Conservation (phyloP, 768 basidiomycete genomes). For the Imleria badia region DNA sequence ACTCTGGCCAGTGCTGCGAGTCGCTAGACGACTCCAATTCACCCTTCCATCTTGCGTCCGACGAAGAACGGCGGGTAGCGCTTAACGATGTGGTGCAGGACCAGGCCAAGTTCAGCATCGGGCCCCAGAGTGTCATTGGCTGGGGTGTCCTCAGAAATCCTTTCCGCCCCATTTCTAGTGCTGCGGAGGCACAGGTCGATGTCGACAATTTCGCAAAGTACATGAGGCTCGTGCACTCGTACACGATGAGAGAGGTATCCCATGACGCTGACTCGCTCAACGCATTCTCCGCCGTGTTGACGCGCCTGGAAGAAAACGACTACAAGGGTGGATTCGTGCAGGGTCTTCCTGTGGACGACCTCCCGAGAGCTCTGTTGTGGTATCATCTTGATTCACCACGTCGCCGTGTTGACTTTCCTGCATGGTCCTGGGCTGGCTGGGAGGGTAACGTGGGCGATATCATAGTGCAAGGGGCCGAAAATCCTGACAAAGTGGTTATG, state of each 20-base stretch:
- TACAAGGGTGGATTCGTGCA: conserved; percentile 15
- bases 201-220: neutral
- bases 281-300: conserved; percentile 15
- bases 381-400: neutral
- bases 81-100: neutral
- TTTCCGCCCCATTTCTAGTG: conserved; percentile 2
- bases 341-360: conserved; percentile 10
- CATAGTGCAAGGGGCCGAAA: neutral
- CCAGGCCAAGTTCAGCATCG: neutral
- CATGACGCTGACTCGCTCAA: conserved; percentile 12
- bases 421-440: conserved; percentile 19
- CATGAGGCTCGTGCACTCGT: conserved; percentile 2
- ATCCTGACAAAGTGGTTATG: neutral
- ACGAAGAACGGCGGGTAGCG: neutral
- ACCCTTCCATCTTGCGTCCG: conserved; percentile 9
- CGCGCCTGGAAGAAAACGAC: neutral
- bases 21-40: conserved; percentile 13
- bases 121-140: neutral
- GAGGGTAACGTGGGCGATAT: neutral
- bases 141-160: conserved; percentile 8
- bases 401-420: neutral
- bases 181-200: neutral
- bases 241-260: conserved; percentile 3
- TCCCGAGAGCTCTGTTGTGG: conserved; percentile 14
- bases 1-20: conserved; percentile 11